Evolutionary conservation across 371 early-diverging fungal species (phyloP).

Genomic region (Mucor piriformis): DNA sequence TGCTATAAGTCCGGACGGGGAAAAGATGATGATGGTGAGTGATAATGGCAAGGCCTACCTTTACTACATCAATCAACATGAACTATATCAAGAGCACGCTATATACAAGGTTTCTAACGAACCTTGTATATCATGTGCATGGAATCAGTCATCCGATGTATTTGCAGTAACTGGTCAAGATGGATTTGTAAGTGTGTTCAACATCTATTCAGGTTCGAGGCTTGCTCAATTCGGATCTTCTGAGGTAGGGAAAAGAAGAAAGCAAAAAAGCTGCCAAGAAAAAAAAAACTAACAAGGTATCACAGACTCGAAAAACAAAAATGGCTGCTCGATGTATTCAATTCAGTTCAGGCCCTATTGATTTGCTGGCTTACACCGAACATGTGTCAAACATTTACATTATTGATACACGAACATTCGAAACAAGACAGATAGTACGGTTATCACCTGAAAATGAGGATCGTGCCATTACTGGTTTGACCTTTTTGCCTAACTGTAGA

Average conservation of each 20-base stretch:
- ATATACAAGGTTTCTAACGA: constrained; percentile 45
- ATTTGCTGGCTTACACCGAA: constrained; percentile 80
- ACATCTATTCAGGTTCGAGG: constrained; percentile 57
- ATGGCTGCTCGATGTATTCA: constrained; percentile 82
- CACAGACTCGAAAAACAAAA: constrained; percentile 52
- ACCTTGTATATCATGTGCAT: constrained; percentile 59
- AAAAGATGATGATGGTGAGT: constrained; percentile 80
- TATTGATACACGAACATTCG: constrained; percentile 82
- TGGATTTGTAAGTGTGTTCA: constrained; percentile 72
- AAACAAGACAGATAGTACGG: constrained; percentile 62
- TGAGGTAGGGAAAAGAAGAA: constrained; percentile 10
- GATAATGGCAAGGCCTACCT: constrained; percentile 82
- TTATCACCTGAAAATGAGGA: constrained; percentile 45
- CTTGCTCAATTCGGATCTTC: constrained; percentile 37
- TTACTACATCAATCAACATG: constrained; percentile 55
- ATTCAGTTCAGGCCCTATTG: constrained; percentile 78
- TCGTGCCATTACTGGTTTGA: constrained; percentile 34
- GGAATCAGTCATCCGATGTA: constrained; percentile 73
- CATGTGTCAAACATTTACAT: constrained; percentile 79
- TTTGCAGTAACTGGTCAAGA: constrained; percentile 84
- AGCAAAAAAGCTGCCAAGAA: constrained; percentile 11
- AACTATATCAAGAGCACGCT: constrained; percentile 53
- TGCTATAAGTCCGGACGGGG: constrained; percentile 80
- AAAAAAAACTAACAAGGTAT: constrained; percentile 27
- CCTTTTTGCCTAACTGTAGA: constrained; percentile 29